Conservation (phyloP, 805 yeast species). For the Candida jianshihensis region DNA sequence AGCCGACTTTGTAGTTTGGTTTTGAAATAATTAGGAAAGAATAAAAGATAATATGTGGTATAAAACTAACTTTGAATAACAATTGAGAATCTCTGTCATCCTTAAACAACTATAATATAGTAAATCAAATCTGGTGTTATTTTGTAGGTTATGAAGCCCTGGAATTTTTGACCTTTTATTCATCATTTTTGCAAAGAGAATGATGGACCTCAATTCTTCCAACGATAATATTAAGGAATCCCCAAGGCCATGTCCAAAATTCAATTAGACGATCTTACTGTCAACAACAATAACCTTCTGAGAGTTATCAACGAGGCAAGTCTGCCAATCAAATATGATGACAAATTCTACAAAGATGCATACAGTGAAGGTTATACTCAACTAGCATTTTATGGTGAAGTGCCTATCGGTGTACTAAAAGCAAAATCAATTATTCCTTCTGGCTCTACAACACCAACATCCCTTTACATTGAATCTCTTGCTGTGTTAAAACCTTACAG, state of each 20-base stretch:
- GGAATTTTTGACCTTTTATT: no score
- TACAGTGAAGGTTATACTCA: conserved; percentile 45
- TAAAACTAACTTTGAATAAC: no score
- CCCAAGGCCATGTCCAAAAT: conserved; percentile 29
- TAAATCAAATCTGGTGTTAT: no score
- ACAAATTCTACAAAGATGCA: conserved; percentile 44
- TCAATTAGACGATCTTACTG: conserved; percentile 51
- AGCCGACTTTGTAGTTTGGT: no score
- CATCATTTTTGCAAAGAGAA: no score
- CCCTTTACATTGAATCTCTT: conserved; percentile 57
- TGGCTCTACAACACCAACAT: conserved; percentile 40
- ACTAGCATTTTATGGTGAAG: conserved; percentile 45
- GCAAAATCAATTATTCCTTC: conserved; percentile 42
- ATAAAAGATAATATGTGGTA: no score
- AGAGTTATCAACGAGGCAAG: conserved; percentile 46
- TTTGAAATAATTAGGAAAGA: no score
- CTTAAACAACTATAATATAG: no score
- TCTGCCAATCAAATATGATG: conserved; percentile 46
- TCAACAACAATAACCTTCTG: conserved; percentile 52
- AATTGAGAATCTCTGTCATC: no score
- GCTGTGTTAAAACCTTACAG: conserved; percentile 65
- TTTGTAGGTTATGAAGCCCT: background rate
- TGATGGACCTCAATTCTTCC: no score
- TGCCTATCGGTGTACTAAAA: conserved; percentile 75
- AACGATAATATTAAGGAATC: no score